A percentile compares a stretch with the other conserved stretches of the same genome.
These are phyloP conservation scores for Calycina herbarum DNA, from an alignment of 2,329 filamentous ascomycete species.

Conservation along the genomic window DNA sequence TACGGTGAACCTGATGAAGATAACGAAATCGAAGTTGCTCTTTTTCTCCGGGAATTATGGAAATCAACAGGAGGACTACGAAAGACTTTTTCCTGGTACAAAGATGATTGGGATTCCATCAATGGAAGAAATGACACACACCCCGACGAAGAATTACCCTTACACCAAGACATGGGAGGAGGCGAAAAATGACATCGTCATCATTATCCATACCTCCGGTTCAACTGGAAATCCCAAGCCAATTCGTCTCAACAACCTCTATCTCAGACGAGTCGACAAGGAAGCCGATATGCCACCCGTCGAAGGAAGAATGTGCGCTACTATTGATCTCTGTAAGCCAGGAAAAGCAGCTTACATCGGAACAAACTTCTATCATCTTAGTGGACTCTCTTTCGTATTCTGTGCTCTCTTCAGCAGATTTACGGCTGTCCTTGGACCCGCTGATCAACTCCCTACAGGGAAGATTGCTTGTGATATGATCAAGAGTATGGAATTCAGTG, in stretches of 20 bases:
- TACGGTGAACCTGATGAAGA: constrained; percentile 21
- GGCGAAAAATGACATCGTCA: constrained; percentile 41
- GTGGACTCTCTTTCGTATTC: constrained; percentile 16
- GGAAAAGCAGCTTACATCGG: constrained; percentile 11
- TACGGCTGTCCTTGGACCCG: constrained; percentile 19
- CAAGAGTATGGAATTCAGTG: constrained; percentile 29
- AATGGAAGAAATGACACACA: constrained; percentile 35
- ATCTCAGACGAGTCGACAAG: constrained; percentile 9
- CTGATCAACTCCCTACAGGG: constrained; percentile 13
- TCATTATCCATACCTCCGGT: constrained; percentile 47
- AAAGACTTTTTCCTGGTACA: constrained; percentile 6
- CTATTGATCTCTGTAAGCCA: neutral
- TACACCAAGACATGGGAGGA: constrained; percentile 40
- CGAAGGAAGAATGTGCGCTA: constrained; percentile 1
- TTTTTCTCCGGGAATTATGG: constrained; percentile 19
- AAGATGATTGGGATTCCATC: constrained; percentile 21
- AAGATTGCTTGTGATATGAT: constrained; percentile 23
- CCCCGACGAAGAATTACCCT: constrained; percentile 23
- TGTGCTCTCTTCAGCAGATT: constrained; percentile 7
- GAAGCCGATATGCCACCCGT: constrained; percentile 4
- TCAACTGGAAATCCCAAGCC: constrained; percentile 46
- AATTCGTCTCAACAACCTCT: constrained; percentile 27
- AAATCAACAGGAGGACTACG: constrained; percentile 14
- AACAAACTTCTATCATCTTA: constrained; percentile 25
- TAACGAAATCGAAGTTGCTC: constrained; percentile 19